Base-by-base conservation (phyloP, 352 stramenopile species). In the Peronospora belbahrii region DNA sequence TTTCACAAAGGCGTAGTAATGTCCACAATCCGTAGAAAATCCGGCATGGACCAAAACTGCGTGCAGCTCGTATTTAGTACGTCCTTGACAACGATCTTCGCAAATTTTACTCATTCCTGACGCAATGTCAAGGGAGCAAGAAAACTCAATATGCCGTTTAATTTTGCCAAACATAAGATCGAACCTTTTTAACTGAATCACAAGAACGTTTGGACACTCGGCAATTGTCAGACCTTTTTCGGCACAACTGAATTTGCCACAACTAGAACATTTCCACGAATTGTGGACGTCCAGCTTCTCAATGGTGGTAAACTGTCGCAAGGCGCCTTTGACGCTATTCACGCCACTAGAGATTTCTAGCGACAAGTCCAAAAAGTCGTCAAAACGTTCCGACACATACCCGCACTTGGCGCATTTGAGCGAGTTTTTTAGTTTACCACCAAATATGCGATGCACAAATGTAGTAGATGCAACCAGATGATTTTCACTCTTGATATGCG, bases 151-250 rank as follows among this genome's bases (percentile, higher is more conserved):
- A 49, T 89, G 74, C 20, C 88, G 87, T 47, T 88, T 89, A 42
- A 96, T 87, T 65, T 96, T 96, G 40, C 76, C 82, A 25, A 80
- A 82, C 58, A 86, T 83, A 27, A 67, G 65, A 34, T 92, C 82
- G 49, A 96, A 97, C 18, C 88, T 75, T 62, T 97, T 97, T 14
- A 97, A 67, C 49, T 97, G 88, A 8, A 96, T 61, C 30, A 95
- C 83, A 5, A 96, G 57, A 33, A 93, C 81, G 24, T 94, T 94
- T 6, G 88, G 86, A 13, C 77, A 78, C 25, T 65, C 59, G 42
- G 76, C 74, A 56, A 96, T 88, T 2, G 68, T 82, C 32, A 95
- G 60, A 8, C 75, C 68, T 35, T 96, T 96, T 48, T 87, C 69
- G 1, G 87, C 87, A 17, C 72, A 62, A 46, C 70, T 90, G 2